Conservation (phyloP, 352 stramenopile species). For the Chrysophaeum taylorii region DNA sequence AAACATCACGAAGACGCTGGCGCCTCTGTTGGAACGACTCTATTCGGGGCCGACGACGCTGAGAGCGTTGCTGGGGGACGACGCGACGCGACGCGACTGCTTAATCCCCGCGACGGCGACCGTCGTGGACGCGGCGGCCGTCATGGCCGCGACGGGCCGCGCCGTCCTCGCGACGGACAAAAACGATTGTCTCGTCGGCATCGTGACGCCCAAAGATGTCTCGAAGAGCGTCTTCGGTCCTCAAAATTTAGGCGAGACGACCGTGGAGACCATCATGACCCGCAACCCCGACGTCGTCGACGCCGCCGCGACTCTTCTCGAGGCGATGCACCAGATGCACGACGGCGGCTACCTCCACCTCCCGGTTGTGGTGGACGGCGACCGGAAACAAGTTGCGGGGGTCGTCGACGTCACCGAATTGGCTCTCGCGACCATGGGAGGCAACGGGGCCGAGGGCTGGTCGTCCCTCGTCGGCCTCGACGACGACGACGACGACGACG, state of each 20-base stretch:
- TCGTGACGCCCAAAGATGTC: constrained; percentile 96
- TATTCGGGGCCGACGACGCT: too few species aligned
- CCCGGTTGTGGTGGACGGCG: constrained; percentile 76
- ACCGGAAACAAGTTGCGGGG: constrained; percentile 72
- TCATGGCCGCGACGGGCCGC: constrained; percentile 83
- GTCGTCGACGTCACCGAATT: constrained; percentile 90
- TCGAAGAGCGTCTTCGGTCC: constrained; percentile 84
- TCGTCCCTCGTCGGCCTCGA: neutral
- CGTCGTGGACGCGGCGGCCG: constrained; percentile 73
- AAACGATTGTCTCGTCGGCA: constrained; percentile 77
- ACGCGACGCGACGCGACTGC: neutral
- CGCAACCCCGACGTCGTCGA: constrained; percentile 82
- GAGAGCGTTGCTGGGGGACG: too few species aligned
- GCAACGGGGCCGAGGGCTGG: constrained; percentile 21
- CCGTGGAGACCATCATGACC: constrained; percentile 90
- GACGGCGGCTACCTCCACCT: constrained; percentile 93
- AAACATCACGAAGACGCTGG: neutral
- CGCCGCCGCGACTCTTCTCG: constrained; percentile 78
- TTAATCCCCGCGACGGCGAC: neutral
- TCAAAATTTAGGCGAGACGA: too few species aligned
- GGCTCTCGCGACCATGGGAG: constrained; percentile 56
- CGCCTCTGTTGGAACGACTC: neutral
- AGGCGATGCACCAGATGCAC: constrained; percentile 94
- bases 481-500: neutral
- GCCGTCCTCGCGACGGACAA: constrained; percentile 85